phyloP scores from a whole-genome alignment of 73 alveolate species.

The Loxodes magnus region DNA sequence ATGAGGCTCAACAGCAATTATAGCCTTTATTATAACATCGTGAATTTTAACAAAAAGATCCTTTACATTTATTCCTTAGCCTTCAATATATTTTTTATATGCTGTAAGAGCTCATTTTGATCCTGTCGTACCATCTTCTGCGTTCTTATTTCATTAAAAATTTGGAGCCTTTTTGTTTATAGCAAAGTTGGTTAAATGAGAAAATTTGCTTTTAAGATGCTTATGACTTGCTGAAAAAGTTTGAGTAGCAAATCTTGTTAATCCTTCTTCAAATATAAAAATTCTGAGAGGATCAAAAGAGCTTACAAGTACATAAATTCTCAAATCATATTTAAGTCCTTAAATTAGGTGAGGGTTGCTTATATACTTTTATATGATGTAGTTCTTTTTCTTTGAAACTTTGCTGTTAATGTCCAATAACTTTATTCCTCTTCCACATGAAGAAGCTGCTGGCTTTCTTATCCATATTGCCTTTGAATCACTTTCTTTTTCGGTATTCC shows the following conservation, averaged over 20 bases:
- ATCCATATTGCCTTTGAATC: slow-evolving; percentile 59
- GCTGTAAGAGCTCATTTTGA: slow-evolving; percentile 67
- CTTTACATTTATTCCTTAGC: slow-evolving; percentile 38
- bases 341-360: slow-evolving; percentile 83
- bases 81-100: slow-evolving; percentile 30
- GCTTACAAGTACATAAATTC: slow-evolving; percentile 79
- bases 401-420: slow-evolving; percentile 53
- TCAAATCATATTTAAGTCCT: slow-evolving; percentile 83
- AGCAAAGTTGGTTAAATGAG: slow-evolving; percentile 90
- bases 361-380: slow-evolving; percentile 67
- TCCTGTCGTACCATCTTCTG: slow-evolving; percentile 38
- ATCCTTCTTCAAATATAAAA: slow-evolving; percentile 89
- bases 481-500: slow-evolving; percentile 52
- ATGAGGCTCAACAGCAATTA: slow-evolving; percentile 63
- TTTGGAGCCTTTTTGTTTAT: slow-evolving; percentile 70
- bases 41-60: slow-evolving; percentile 37
- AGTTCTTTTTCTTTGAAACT: slow-evolving; percentile 47
- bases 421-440: slow-evolving; percentile 90
- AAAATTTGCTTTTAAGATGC: slow-evolving; percentile 56
- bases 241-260: slow-evolving; percentile 92
- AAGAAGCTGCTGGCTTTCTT: slow-evolving; percentile 80
- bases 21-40: slow-evolving; percentile 59
- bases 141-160: slow-evolving; percentile 43
- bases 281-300: slow-evolving; percentile 90
- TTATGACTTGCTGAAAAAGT: slow-evolving; percentile 55